Percentiles rank a stretch among this genome's conserved stretches.
Conservation (phyloP, 371 early-diverging fungal species). For the Mortierella sp. region DNA sequence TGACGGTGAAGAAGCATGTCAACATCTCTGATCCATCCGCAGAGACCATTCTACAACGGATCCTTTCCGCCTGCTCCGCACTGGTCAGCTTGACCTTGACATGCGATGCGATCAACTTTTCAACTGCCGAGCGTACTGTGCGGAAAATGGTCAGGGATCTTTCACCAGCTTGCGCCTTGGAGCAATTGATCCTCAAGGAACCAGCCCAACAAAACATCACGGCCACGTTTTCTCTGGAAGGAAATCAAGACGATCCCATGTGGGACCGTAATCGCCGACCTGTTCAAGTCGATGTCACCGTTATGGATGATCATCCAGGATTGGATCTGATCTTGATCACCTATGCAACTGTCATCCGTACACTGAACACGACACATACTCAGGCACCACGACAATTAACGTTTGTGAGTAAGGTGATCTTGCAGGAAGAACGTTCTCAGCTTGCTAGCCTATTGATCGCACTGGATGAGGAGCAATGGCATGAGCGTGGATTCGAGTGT, state of each 20-base stretch:
- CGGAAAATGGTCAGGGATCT: not conserved
- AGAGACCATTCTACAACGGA: not conserved
- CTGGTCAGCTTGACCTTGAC: not conserved
- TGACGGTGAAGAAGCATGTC: not conserved
- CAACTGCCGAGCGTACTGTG: not conserved
- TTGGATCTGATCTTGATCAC: not conserved
- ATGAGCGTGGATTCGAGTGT: not conserved
- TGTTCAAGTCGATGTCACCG: not conserved
- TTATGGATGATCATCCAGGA: not conserved
- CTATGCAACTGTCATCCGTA: not conserved
- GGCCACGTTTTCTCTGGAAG: not conserved
- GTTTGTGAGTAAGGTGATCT: conserved; percentile 1
- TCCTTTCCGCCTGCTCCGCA: not conserved
- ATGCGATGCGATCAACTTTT: not conserved
- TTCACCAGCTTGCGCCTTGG: no score
- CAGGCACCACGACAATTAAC: not conserved
- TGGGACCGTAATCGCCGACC: no score
- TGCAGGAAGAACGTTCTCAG: not conserved
- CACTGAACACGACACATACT: not conserved
- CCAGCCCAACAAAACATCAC: not conserved
- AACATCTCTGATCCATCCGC: not conserved
- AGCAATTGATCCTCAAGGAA: not conserved
- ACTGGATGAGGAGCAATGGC: conserved; percentile 1
- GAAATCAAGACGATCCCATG: not conserved
- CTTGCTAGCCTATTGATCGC: not conserved